Evolutionary conservation across 2,329 filamentous ascomycete genomes (phyloP), one percentile per base, ranked within the genome.

Genomic region (Chrysoporthe puriensis): DNA sequence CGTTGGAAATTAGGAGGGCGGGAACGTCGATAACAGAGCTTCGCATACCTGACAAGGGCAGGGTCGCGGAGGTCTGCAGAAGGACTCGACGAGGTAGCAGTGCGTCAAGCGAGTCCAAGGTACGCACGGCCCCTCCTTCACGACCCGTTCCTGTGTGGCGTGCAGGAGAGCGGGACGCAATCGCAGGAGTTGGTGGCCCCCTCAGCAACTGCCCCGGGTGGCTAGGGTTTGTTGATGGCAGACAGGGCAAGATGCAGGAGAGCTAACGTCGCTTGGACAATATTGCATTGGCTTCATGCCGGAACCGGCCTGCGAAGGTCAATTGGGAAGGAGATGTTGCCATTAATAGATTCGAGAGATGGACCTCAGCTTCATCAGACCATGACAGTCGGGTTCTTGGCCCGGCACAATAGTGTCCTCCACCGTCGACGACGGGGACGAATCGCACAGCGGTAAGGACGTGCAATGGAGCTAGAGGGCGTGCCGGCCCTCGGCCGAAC

Each of bases 211-310:
- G 67, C 60, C 64, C 48, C 50, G 34, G 50, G 44, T 42, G 67
- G 52, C 67, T 60, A 67, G 64, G 65, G 62, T 26, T 26, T 65
- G 52, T 61, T 66, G 66, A 50, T 58, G 62, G 58, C 43, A 52
- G 62, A 26, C 62, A 40, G 52, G 58, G 68, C 60, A 36, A 65
- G 62, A 32, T 68, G 66, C 68, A 69, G 52, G 50, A 52, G 66
- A 50, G 57, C 68, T 65, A 69, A 65, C 62, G 62, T 64, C 58
- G 34, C 62, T 56, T 57, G 68, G 60, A 64, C 46, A 50, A 57
- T 26, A 60, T 36, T 68, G 68, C 66, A 67, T 65, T 60, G 48
- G 57, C 18, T 34, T 63, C 54, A 64, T 46, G 66, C 59, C 56
- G 48, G 66, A 57, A 8, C 44, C 46, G 60, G 54, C 21, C 63